Percentiles rank a stretch among this genome's conserved stretches.
Conservation (phyloP, 805 yeast species). For the Monosporozyma siamensis region DNA sequence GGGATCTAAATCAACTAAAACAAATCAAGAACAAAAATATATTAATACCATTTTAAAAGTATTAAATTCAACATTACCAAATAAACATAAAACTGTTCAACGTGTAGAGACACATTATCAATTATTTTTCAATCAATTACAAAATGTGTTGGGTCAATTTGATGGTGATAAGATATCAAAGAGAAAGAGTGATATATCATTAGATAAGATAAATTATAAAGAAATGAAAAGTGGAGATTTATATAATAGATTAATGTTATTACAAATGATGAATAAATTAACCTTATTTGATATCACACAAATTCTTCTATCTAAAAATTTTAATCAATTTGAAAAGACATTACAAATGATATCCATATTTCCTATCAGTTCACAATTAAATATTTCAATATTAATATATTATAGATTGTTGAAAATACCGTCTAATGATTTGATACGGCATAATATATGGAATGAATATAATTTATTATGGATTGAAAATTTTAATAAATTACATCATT, state of each 20-base stretch:
- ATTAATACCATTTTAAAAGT: slow-evolving; percentile 21
- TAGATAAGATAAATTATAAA: background rate
- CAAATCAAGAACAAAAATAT: slow-evolving; percentile 10
- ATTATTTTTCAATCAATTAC: slow-evolving; percentile 19
- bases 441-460: slow-evolving; percentile 7
- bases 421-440: slow-evolving; percentile 6
- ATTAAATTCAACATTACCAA: slow-evolving; percentile 24
- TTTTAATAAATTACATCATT: slow-evolving; percentile 11
- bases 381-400: slow-evolving; percentile 17
- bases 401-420: slow-evolving; percentile 10
- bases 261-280: slow-evolving; percentile 15
- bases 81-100: slow-evolving; percentile 14
- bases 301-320: slow-evolving; percentile 15
- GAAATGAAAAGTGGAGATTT: slow-evolving; percentile 10
- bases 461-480: slow-evolving; percentile 12
- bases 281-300: slow-evolving; percentile 11
- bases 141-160: background rate
- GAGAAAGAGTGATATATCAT: background rate
- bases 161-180: background rate
- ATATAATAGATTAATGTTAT: slow-evolving; percentile 14
- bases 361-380: slow-evolving; percentile 8
- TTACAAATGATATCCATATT: slow-evolving; percentile 13
- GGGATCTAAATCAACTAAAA: slow-evolving; percentile 8
- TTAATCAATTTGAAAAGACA: slow-evolving; percentile 13
- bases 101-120: slow-evolving; percentile 25